These are phyloP conservation scores for Coriaria nepalensis DNA, from an alignment of 306 rosid species.

Conservation along the genomic window DNA sequence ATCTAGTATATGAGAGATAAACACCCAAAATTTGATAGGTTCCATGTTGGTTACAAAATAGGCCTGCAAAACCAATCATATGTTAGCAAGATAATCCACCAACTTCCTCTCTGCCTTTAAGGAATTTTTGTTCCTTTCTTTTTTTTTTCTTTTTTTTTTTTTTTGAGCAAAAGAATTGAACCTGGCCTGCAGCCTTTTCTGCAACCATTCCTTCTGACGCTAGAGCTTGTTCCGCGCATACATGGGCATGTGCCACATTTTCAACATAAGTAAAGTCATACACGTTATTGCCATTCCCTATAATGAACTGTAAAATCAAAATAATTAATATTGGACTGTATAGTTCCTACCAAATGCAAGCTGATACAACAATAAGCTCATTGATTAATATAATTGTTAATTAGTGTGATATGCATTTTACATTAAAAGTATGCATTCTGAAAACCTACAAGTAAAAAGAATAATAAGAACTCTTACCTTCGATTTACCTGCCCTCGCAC, in stretches of 20 bases:
- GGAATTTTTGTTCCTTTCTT: too few relatives aligned
- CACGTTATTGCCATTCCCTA: conserved; percentile 78
- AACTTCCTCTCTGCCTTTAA: not conserved
- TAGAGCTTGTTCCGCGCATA: conserved; percentile 86
- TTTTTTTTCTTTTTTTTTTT: not conserved
- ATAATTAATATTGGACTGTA: conserved; percentile 2
- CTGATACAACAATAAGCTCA: conserved; percentile 1
- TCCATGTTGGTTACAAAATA: conserved; percentile 94
- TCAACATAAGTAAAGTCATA: conserved; percentile 91
- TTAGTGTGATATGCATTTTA: too few relatives aligned
- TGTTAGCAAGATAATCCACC: conserved; percentile 8
- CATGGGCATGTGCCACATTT: conserved; percentile 89
- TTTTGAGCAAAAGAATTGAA: conserved; percentile 6
- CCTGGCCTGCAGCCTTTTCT: conserved; percentile 91
- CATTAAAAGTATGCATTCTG: not conserved
- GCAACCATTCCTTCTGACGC: conserved; percentile 55
- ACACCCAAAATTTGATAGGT: conserved; percentile 90
- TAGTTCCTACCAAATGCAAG: not conserved
- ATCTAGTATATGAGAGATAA: conserved; percentile 58
- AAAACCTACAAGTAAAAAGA: conserved; percentile 3
- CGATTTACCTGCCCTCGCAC: conserved; percentile 82
- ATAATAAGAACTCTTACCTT: conserved; percentile 38
- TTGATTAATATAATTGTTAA: too few relatives aligned
- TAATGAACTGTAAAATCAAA: conserved; percentile 55
- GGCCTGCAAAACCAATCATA: conserved; percentile 47